Conservation (phyloP, 1,139 yeast genomes). For the Debaryomyces coudertii region DNA sequence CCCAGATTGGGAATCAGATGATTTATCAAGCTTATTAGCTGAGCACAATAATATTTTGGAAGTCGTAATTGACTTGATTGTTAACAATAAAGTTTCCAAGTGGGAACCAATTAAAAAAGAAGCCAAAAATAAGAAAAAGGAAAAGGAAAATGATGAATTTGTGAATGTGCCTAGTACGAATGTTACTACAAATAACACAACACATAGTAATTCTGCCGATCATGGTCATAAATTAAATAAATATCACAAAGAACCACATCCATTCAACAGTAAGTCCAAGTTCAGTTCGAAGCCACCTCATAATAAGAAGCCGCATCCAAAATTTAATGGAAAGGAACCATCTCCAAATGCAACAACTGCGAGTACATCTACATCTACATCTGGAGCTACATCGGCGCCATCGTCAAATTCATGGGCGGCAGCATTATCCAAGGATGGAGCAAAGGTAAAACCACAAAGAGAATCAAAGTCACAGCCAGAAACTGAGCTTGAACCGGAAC, state of each 20-base stretch:
- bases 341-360: constrained; percentile 16
- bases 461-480: constrained; percentile 18
- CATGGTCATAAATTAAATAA: constrained; percentile 19
- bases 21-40: constrained; percentile 70
- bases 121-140: constrained; percentile 48
- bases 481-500: constrained; percentile 15
- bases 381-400: constrained; percentile 20
- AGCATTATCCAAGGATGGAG: constrained; percentile 46
- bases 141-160: constrained; percentile 25
- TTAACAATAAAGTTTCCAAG: constrained; percentile 71
- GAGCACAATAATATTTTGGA: constrained; percentile 78
- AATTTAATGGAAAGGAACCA: constrained; percentile 8
- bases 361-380: constrained; percentile 24
- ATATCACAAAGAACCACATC: constrained; percentile 12
- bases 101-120: constrained; percentile 62
- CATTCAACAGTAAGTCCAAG: constrained; percentile 15
- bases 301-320: constrained; percentile 14
- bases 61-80: constrained; percentile 81
- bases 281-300: constrained; percentile 12
- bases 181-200: constrained; percentile 14
- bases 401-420: constrained; percentile 53
- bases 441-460: constrained; percentile 27
- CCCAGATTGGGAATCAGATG: constrained; percentile 94
- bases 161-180: constrained; percentile 9
- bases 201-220: constrained; percentile 16